Evolutionary conservation across 768 basidiomycete genomes (phyloP), one percentile per base, ranked within the genome.

Genomic region (Termitomyces bulborhizus): DNA sequence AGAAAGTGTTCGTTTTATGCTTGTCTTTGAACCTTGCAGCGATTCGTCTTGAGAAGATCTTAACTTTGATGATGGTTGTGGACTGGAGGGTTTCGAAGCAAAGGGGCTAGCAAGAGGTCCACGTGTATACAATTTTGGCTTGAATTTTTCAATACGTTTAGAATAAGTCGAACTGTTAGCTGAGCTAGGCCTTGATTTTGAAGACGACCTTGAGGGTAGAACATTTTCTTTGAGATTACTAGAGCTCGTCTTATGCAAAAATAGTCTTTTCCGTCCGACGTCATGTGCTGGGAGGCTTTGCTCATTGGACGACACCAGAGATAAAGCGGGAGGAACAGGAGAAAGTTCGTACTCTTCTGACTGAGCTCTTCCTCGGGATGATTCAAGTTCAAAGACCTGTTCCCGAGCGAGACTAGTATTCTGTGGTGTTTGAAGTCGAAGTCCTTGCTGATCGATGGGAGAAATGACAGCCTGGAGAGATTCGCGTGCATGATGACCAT

Each of bases 181-280:
- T 2, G 37, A 39, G 27, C 37, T 39, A 43, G 29, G 13, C 29
- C 26, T 46, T 34, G 53, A 53, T 51, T 55, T 57, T 4, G 54
- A 51, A 26, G 51, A 42, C 6, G 47, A 24, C 44, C 27, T 60
- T 21, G 42, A 26, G 21, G 56, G 21, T 29, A 46, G 39, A 12
- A n/a, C 45, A 42, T 65, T 65, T 61, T 65, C 64, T 45, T 65
- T 65, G 15, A 65, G 59, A 42, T 55, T 59, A 45, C 57, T 54
- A 5, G 64, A 65, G 46, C 64, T 65, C 29, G 61, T 63, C 43
- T 47, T 53, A 6, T 46, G 58, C 37, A 29, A 34, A 5, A 34
- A 45, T 50, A 16, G 21, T 45, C 21, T 49, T 26, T 18, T 58
- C 32, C 29, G 29, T 29, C 29, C 26, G 6, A 6, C 29, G 13